Conservation (phyloP, 2,329 filamentous ascomycete species). For the Claviceps citrina region DNA sequence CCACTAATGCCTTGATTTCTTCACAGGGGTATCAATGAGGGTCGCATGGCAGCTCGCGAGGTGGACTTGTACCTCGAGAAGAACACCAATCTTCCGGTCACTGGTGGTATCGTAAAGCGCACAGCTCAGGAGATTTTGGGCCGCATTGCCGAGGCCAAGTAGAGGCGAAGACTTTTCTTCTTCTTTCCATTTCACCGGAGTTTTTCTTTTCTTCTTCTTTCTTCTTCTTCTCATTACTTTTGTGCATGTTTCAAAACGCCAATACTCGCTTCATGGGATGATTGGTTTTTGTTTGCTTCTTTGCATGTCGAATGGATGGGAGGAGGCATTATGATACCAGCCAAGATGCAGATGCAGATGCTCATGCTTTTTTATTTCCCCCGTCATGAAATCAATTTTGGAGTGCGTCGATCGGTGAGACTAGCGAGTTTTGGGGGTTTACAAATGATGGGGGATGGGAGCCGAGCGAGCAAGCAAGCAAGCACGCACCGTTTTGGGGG, state of each 20-base stretch:
- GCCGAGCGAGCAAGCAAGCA: too few species aligned
- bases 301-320: slow-evolving; percentile 1
- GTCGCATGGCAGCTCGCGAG: slow-evolving; percentile 80
- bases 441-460: too few species aligned
- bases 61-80: slow-evolving; percentile 77
- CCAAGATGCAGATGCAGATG: slow-evolving; percentile 3
- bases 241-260: neutral
- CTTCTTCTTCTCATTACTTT: neutral
- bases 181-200: neutral
- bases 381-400: too few species aligned
- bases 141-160: slow-evolving; percentile 9
- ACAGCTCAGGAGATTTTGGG: slow-evolving; percentile 55
- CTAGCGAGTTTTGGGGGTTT: too few species aligned
- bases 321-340: slow-evolving; percentile 9
- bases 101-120: slow-evolving; percentile 81
- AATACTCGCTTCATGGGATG: neutral
- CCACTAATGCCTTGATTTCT: too few species aligned
- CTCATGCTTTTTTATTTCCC: too few species aligned
- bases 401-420: too few species aligned
- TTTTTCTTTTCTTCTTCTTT: neutral
- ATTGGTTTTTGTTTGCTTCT: neutral
- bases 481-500: too few species aligned
- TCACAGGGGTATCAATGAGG: slow-evolving; percentile 83
- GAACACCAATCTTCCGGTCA: slow-evolving; percentile 68
- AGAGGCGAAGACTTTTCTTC: neutral